Conservation (phyloP, 2,329 filamentous ascomycete genomes). For the Colletotrichum australisinense region DNA sequence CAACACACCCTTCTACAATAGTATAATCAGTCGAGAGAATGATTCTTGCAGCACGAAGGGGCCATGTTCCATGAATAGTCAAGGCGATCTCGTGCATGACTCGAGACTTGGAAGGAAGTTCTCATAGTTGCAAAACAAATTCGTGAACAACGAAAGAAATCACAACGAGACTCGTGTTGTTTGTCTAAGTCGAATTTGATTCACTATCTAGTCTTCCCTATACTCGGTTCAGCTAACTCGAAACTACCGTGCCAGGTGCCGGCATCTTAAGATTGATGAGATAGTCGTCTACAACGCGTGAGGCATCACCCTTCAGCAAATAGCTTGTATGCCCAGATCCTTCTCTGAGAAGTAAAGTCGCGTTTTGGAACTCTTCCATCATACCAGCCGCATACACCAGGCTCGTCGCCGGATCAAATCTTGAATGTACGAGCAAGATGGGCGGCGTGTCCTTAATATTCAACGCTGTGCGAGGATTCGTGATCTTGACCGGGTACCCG, state of each 20-base stretch:
- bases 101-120: too few species aligned
- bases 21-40: too few species aligned
- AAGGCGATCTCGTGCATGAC: too few species aligned
- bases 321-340: slow-evolving; percentile 31
- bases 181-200: neutral
- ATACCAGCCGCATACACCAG: slow-evolving; percentile 24
- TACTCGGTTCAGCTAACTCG: neutral
- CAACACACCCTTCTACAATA: too few species aligned
- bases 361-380: slow-evolving; percentile 25
- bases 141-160: too few species aligned
- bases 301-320: slow-evolving; percentile 11
- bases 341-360: slow-evolving; percentile 11
- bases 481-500: slow-evolving; percentile 27
- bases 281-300: slow-evolving; percentile 21
- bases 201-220: neutral
- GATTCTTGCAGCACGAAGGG: too few species aligned
- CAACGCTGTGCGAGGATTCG: slow-evolving; percentile 20
- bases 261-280: slow-evolving; percentile 15
- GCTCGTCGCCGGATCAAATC: slow-evolving; percentile 25
- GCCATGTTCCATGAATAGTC: too few species aligned
- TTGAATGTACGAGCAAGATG: slow-evolving; percentile 20
- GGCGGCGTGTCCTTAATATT: slow-evolving; percentile 13
- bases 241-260: slow-evolving; percentile 15
- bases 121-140: too few species aligned
- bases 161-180: too few species aligned